phyloP scores from a whole-genome alignment of 2,329 filamentous ascomycete species.

The Botrytis porri region DNA sequence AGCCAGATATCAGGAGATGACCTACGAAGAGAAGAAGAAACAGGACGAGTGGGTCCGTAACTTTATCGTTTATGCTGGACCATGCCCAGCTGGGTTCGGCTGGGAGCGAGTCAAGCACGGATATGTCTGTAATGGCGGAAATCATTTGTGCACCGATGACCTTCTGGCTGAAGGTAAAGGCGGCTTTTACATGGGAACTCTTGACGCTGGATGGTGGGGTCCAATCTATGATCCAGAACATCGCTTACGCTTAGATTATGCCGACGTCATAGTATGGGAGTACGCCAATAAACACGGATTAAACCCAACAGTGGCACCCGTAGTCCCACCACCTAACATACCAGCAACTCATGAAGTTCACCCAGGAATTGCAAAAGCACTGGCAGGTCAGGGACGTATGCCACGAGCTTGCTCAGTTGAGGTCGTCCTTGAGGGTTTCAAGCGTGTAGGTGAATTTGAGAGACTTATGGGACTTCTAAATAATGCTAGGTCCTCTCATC shows the following conservation, averaged over 20 bases:
- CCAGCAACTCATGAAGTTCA: background rate
- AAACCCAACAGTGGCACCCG: background rate
- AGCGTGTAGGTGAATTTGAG: background rate
- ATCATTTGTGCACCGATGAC: slow-evolving; percentile 26
- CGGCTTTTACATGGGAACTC: slow-evolving; percentile 19
- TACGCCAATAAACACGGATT: background rate
- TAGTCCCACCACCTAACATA: background rate
- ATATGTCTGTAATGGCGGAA: slow-evolving; percentile 26
- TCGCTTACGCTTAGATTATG: accelerated
- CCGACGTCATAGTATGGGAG: background rate
- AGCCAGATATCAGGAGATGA: slow-evolving; percentile 19
- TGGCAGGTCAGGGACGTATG: background rate
- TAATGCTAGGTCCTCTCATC: background rate
- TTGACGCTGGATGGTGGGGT: slow-evolving; percentile 9
- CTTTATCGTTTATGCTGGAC: slow-evolving; percentile 14
- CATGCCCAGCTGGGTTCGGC: slow-evolving; percentile 20
- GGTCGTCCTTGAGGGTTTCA: background rate
- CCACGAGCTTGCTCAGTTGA: background rate
- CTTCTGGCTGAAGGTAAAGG: slow-evolving; percentile 29
- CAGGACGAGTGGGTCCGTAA: slow-evolving; percentile 28
- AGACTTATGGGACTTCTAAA: background rate
- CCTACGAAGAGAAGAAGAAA: slow-evolving; percentile 19
- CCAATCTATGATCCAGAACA: background rate
- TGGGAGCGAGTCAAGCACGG: slow-evolving; percentile 25
- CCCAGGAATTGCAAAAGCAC: slow-evolving; percentile 10